A percentile compares a stretch with the other conserved stretches of the same genome.
Conservation (phyloP, 306 rosid species). For the Hippophae gyantsensis region DNA sequence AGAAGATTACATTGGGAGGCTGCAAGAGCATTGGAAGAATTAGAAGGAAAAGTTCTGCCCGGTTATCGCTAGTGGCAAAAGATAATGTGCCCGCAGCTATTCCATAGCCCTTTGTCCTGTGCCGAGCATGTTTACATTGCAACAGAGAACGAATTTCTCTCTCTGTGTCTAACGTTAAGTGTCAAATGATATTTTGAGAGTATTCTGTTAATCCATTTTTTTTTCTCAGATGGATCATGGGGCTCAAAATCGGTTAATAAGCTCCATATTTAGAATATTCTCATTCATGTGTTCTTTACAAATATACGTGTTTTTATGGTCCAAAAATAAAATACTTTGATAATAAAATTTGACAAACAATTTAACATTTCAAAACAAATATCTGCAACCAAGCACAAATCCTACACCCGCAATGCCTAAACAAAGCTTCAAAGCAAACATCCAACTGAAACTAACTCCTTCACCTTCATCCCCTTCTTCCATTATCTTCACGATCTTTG, state of each 20-base stretch:
- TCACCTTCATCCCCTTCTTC: constrained; percentile 16
- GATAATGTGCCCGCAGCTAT: constrained; percentile 71
- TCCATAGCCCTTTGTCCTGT: constrained; percentile 63
- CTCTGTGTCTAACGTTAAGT: too few relatives aligned
- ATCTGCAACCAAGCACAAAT: constrained; percentile 42
- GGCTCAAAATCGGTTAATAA: too few relatives aligned
- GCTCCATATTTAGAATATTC: too few relatives aligned
- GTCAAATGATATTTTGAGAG: too few relatives aligned
- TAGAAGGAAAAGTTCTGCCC: constrained; percentile 73
- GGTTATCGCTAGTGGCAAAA: constrained; percentile 82
- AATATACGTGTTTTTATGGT: too few relatives aligned
- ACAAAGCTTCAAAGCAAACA: constrained; percentile 51
- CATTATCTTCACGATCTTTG: neutral
- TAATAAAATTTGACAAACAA: neutral
- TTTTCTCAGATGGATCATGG: too few relatives aligned
- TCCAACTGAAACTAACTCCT: constrained; percentile 31
- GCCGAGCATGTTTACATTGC: constrained; percentile 50
- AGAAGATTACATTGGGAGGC: constrained; percentile 93
- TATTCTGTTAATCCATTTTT: too few relatives aligned
- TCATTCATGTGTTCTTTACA: too few relatives aligned
- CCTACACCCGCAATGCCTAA: constrained; percentile 60
- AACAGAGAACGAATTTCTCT: too few relatives aligned
- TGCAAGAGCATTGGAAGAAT: constrained; percentile 74
- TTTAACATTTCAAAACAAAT: constrained; percentile 5
- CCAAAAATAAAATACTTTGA: too few relatives aligned